Evolutionary conservation across 1,284 basidiomycete species (phyloP).

Genomic region (Sutorius eximius): DNA sequence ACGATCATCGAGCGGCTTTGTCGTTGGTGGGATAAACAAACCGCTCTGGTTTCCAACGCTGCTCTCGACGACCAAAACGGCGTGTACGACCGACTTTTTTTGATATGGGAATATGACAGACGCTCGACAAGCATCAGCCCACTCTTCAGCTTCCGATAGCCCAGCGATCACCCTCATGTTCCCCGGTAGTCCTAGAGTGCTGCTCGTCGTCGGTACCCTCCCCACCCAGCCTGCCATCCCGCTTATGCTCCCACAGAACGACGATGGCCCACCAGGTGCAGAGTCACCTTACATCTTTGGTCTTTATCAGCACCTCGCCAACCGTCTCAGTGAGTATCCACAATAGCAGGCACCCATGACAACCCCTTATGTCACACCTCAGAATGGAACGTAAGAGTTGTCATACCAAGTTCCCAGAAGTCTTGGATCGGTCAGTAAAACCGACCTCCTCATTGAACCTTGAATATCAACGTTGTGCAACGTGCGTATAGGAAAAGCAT

Average conservation of each 20-base stretch:
- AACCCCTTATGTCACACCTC: slow-evolving; percentile 12
- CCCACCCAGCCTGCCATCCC: slow-evolving; percentile 3
- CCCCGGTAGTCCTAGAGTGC: slow-evolving; percentile 41
- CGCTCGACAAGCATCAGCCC: slow-evolving; percentile 10
- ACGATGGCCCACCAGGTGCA: slow-evolving; percentile 81
- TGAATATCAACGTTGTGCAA: slow-evolving; percentile 4
- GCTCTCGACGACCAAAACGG: slow-evolving; percentile 11
- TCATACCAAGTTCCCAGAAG: slow-evolving; percentile 85
- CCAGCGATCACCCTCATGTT: slow-evolving; percentile 8
- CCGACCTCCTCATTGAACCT: background rate
- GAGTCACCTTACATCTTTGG: slow-evolving; percentile 86
- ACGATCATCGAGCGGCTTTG: slow-evolving; percentile 20
- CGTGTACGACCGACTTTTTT: slow-evolving; percentile 11
- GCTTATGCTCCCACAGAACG: slow-evolving; percentile 53
- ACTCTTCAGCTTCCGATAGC: background rate
- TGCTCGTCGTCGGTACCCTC: slow-evolving; percentile 53
- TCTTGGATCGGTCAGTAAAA: slow-evolving; percentile 76
- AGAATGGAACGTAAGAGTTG: slow-evolving; percentile 89
- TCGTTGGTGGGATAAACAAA: slow-evolving; percentile 9
- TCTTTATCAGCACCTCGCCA: slow-evolving; percentile 68
- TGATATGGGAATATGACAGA: slow-evolving; percentile 24
- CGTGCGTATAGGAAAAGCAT: slow-evolving; percentile 66
- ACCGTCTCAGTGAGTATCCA: slow-evolving; percentile 54
- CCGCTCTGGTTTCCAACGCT: slow-evolving; percentile 1
- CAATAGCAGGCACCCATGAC: slow-evolving; percentile 5